A percentile compares a stretch with the other conserved stretches of the same genome.
Conservation (phyloP, 2,329 filamentous ascomycete genomes). For the Cercospora sp. region DNA sequence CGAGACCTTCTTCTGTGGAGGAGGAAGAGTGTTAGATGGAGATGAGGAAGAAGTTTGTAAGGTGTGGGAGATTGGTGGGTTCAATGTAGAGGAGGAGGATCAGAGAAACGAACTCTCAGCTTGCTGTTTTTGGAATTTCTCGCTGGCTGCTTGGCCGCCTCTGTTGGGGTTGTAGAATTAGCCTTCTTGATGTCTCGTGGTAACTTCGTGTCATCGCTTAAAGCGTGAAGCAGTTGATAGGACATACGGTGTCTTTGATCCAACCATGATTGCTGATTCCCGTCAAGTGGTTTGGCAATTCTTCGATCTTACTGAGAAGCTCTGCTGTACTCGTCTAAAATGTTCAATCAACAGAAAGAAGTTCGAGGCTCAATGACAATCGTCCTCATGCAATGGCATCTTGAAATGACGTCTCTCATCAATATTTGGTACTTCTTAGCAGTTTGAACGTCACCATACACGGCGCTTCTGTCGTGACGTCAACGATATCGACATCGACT, state of each 20-base stretch:
- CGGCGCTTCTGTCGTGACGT: conserved; percentile 1
- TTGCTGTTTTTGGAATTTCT: conserved; percentile 41
- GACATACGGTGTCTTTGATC: conserved; percentile 19
- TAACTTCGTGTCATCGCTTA: too few species aligned
- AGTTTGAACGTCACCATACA: neutral
- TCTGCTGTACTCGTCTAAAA: too few species aligned
- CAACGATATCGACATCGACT: conserved; percentile 1
- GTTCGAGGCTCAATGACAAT: neutral
- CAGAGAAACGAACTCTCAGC: conserved; percentile 32
- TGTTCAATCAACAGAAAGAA: neutral
- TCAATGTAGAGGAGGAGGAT: neutral
- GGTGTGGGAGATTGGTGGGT: too few species aligned
- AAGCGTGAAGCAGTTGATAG: too few species aligned
- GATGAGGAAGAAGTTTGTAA: too few species aligned
- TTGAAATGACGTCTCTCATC: neutral
- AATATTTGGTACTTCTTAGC: conserved; percentile 7
- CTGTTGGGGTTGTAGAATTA: conserved; percentile 21
- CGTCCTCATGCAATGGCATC: too few species aligned
- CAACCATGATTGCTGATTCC: conserved; percentile 1
- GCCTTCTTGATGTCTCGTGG: too few species aligned
- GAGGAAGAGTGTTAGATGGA: neutral
- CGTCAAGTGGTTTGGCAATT: neutral
- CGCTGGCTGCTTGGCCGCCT: conserved; percentile 37
- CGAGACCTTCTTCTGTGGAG: conserved; percentile 34
- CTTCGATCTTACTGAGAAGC: neutral